These are phyloP conservation scores for Botryotinia narcissicola DNA, from an alignment of 2,329 filamentous ascomycete species.

Conservation along the genomic window DNA sequence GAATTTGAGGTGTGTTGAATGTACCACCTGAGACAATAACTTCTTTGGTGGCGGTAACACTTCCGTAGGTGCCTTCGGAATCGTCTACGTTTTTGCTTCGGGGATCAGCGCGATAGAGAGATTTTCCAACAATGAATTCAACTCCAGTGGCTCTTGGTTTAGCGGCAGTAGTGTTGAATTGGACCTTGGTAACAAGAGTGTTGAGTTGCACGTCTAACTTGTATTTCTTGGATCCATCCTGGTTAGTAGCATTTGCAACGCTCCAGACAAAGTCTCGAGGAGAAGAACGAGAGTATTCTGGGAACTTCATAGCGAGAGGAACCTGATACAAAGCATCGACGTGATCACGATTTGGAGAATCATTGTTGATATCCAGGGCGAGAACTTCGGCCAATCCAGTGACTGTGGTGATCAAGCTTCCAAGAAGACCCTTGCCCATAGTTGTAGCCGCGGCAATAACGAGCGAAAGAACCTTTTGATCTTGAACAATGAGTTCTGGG, in stretches of 20 bases:
- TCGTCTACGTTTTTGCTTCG: slow-evolving; percentile 36
- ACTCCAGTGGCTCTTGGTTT: slow-evolving; percentile 43
- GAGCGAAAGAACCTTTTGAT: slow-evolving; percentile 22
- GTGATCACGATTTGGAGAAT: slow-evolving; percentile 27
- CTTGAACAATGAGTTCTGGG: slow-evolving; percentile 24
- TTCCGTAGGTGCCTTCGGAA: slow-evolving; percentile 26
- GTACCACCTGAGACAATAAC: slow-evolving; percentile 49
- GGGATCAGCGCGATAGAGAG: slow-evolving; percentile 45
- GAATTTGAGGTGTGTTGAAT: slow-evolving; percentile 47
- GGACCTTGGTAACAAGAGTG: slow-evolving; percentile 43
- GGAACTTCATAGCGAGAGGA: slow-evolving; percentile 30
- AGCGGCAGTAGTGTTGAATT: slow-evolving; percentile 17
- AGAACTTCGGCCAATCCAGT: slow-evolving; percentile 19
- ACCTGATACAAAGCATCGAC: slow-evolving; percentile 32
- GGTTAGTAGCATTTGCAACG: slow-evolving; percentile 24
- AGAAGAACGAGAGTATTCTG: slow-evolving; percentile 27
- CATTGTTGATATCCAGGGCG: slow-evolving; percentile 32
- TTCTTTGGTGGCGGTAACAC: slow-evolving; percentile 35
- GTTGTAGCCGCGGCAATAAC: neutral
- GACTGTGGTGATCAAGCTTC: neutral
- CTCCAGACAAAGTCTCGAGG: slow-evolving; percentile 25
- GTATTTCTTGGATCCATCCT: slow-evolving; percentile 24
- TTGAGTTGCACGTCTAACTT: slow-evolving; percentile 19
- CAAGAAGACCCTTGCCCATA: neutral
- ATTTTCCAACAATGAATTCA: slow-evolving; percentile 43